Evolutionary conservation across 1,284 basidiomycete species (phyloP).

Genomic region (Malassezia sympodialis): DNA sequence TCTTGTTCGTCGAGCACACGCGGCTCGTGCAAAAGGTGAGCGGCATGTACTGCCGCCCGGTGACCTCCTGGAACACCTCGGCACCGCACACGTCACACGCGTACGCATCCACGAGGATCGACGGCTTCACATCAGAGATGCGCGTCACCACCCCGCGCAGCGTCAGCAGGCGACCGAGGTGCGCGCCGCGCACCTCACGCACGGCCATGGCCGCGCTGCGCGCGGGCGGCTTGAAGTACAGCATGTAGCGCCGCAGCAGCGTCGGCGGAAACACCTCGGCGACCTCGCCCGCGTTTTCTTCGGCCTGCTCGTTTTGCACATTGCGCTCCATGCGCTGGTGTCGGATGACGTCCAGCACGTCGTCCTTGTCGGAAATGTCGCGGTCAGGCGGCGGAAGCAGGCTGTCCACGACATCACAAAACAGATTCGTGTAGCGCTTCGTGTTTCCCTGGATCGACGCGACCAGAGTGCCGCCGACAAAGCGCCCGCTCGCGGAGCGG

Average conservation of each 20-base stretch:
- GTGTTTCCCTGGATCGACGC: constrained; percentile 65
- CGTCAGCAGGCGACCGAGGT: constrained; percentile 84
- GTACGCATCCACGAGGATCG: constrained; percentile 92
- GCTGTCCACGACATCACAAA: constrained; percentile 75
- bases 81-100: constrained; percentile 96
- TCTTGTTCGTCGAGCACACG: constrained; percentile 76
- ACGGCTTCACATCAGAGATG: constrained; percentile 95
- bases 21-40: constrained; percentile 61
- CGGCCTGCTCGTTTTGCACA: constrained; percentile 54
- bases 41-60: constrained; percentile 82
- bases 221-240: constrained; percentile 75
- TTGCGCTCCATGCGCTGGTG: constrained; percentile 85
- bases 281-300: constrained; percentile 41
- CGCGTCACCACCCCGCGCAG: constrained; percentile 96
- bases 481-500: constrained; percentile 4
- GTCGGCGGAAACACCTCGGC: constrained; percentile 59
- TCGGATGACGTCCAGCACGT: constrained; percentile 45
- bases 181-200: constrained; percentile 71
- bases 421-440: constrained; percentile 78
- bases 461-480: constrained; percentile 21
- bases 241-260: constrained; percentile 82
- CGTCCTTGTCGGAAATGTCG: constrained; percentile 63
- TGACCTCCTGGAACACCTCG: constrained; percentile 96
- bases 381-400: constrained; percentile 63
- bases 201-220: constrained; percentile 60